phyloP scores from a whole-genome alignment of 2,329 filamentous ascomycete genomes.

The Aspergillus thermomutatus region DNA sequence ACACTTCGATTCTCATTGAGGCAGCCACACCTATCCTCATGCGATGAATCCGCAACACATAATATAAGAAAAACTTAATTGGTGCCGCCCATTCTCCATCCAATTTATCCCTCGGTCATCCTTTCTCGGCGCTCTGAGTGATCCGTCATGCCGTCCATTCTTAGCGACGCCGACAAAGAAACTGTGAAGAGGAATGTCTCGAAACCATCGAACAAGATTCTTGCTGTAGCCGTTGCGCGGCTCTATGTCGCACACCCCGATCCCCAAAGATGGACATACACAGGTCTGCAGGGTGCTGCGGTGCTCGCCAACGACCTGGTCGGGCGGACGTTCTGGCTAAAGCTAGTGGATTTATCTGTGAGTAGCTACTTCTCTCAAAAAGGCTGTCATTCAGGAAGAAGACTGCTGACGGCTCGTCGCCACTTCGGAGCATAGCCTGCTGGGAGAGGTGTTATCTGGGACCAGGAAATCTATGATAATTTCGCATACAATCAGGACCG shows the following conservation, averaged over 20 bases:
- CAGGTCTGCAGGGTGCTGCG: constrained; percentile 84
- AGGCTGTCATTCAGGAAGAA: constrained; percentile 2
- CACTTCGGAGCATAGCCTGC: constrained; percentile 55
- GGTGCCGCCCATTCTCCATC: constrained; percentile 16
- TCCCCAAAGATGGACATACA: constrained; percentile 84
- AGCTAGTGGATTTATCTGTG: constrained; percentile 95
- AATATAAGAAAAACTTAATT: constrained; percentile 5
- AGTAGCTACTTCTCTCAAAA: constrained; percentile 33
- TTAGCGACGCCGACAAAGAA: constrained; percentile 92
- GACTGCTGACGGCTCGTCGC: constrained; percentile 7
- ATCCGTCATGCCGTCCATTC: constrained; percentile 58
- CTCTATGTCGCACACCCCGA: constrained; percentile 92
- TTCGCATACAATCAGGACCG: constrained; percentile 96
- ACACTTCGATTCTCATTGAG: constrained; percentile 6
- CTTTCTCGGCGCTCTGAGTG: constrained; percentile 3
- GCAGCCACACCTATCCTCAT: constrained; percentile 4
- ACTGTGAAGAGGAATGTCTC: constrained; percentile 92
- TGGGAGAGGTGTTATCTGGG: constrained; percentile 85
- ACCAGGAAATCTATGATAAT: constrained; percentile 94
- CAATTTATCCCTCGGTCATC: constrained; percentile 10
- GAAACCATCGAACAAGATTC: constrained; percentile 95
- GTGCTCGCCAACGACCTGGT: constrained; percentile 92
- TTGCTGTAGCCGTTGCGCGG: constrained; percentile 86
- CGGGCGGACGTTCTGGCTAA: constrained; percentile 94
- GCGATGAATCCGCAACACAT: constrained; percentile 16